Base-by-base conservation (phyloP, 305 asterid species). In the Galium porrigens region DNA sequence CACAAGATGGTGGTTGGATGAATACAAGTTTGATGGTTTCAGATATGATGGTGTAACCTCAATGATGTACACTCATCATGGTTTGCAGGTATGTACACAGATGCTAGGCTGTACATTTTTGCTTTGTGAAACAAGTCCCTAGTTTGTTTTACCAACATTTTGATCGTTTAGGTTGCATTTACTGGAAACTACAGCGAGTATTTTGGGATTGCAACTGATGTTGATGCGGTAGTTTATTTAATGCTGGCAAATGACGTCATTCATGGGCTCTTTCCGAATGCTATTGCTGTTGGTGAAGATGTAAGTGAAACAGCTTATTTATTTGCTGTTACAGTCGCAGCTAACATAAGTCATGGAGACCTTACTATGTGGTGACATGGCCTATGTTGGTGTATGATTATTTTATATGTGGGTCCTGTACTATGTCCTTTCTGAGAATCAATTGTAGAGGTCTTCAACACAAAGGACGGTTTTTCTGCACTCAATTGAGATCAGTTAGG, bases 1-100 rank as follows among this genome's bases (percentile, higher is more conserved):
- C 74, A 94, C 99, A 54, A 86, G 99, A 80, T 94, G 97, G 99
- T 94, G 99, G 99, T 79, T 94, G 85, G 99, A 90, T 82, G 97
- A 94, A 84, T 94, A 87, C 79, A 94, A 94, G 84, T 90, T 94
- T 62, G 99, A 94, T 69, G 99, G 99, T 48, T 94, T 94, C 84
- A 87, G 99, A 79, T 94, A 87, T 80, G 99, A 94, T 79, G 99
- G 99, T 48, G 96, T 90, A 76, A 94, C 99, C 67, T 94, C 99
- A 59, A 94, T 94, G 99, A 94, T 94, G 99, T 94, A 94, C 72
- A 88, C 94, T 69, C 97, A 94, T 85, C 99, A 86, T 69, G 99
- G 99, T 33, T 85, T 94, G 79, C 77, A 74, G 97, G 99, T 84
- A 87, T 59, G 65, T 51, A 58, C 61, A 66, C 56, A 22, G 52